These are phyloP conservation scores for Phialophora chinensis DNA, from an alignment of 2,329 filamentous ascomycete species.

Conservation along the genomic window DNA sequence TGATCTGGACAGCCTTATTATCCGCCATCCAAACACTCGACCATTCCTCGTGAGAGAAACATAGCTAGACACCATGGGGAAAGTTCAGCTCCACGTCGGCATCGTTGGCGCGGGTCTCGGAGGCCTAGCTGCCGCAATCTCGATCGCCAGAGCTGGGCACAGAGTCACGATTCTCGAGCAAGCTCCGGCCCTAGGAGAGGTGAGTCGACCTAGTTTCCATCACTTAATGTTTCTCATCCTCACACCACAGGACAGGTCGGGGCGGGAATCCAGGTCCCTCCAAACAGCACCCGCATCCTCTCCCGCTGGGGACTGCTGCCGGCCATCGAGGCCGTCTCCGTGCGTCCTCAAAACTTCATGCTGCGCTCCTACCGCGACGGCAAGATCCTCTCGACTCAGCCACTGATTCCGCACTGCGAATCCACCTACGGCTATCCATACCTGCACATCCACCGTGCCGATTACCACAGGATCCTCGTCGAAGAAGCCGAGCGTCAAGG, in stretches of 20 bases:
- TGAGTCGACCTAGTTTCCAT: neutral
- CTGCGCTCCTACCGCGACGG: slow-evolving; percentile 45
- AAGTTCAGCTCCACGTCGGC: slow-evolving; percentile 34
- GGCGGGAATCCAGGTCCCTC: slow-evolving; percentile 46
- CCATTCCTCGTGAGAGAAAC: neutral
- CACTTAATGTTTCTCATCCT: neutral
- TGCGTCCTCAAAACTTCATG: slow-evolving; percentile 43
- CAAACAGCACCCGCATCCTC: slow-evolving; percentile 44
- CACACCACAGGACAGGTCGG: slow-evolving; percentile 39
- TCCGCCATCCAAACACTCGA: neutral
- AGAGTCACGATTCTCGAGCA: slow-evolving; percentile 51
- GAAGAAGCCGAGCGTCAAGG: slow-evolving; percentile 49
- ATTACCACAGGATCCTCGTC: slow-evolving; percentile 54
- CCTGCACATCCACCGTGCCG: slow-evolving; percentile 58
- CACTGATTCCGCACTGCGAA: slow-evolving; percentile 38
- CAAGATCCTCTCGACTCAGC: slow-evolving; percentile 47
- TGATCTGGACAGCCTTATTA: neutral
- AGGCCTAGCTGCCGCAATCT: slow-evolving; percentile 51
- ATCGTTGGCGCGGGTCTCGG: slow-evolving; percentile 54
- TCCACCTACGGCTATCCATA: slow-evolving; percentile 49
- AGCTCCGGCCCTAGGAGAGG: slow-evolving; percentile 48
- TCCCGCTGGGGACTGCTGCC: slow-evolving; percentile 42
- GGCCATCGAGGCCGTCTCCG: slow-evolving; percentile 41
- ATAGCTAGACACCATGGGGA: neutral
- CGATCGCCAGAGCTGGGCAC: slow-evolving; percentile 48